Evolutionary conservation across 208 protist species (phyloP).

Genomic region (Vickermania ingenoplastis): DNA sequence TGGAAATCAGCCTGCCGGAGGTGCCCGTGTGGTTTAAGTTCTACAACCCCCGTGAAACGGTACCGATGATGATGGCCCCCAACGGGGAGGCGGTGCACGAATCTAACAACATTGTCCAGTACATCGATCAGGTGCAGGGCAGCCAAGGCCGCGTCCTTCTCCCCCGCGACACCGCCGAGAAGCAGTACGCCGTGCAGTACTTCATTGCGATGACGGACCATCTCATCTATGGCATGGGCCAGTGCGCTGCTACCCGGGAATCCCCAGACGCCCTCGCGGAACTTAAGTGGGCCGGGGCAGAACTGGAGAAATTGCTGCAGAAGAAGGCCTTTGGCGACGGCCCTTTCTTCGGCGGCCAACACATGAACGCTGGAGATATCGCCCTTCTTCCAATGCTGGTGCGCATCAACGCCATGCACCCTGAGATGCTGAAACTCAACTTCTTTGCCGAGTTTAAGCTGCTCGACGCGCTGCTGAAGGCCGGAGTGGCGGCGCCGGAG

Average conservation of each 20-base stretch:
- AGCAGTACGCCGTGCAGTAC: slow-evolving; percentile 37
- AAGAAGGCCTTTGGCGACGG: slow-evolving; percentile 35
- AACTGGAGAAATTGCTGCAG: slow-evolving; percentile 39
- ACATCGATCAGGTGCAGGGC: slow-evolving; percentile 29
- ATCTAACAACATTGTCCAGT: slow-evolving; percentile 47
- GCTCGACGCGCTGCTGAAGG: slow-evolving; percentile 22
- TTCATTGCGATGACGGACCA: slow-evolving; percentile 23
- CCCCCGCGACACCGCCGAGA: slow-evolving; percentile 26
- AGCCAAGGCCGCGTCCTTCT: slow-evolving; percentile 14
- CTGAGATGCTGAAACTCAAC: slow-evolving; percentile 28
- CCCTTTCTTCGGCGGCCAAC: slow-evolving; percentile 52
- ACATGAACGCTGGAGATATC: slow-evolving; percentile 51
- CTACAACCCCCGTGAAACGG: slow-evolving; percentile 55
- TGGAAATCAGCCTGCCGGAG: slow-evolving; percentile 42
- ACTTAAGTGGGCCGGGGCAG: slow-evolving; percentile 30
- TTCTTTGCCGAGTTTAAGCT: slow-evolving; percentile 46
- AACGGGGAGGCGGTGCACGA: slow-evolving; percentile 52
- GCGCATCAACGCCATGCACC: slow-evolving; percentile 27
- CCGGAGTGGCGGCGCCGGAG: slow-evolving; percentile 21
- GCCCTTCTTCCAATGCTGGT: slow-evolving; percentile 50
- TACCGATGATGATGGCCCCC: slow-evolving; percentile 44
- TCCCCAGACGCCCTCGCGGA: slow-evolving; percentile 25
- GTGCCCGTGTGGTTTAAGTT: slow-evolving; percentile 50
- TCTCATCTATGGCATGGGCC: slow-evolving; percentile 18
- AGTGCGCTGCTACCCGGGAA: slow-evolving; percentile 8